Evolutionary conservation across 2,329 filamentous ascomycete species (phyloP).

Genomic region (Colletotrichum spinosum): DNA sequence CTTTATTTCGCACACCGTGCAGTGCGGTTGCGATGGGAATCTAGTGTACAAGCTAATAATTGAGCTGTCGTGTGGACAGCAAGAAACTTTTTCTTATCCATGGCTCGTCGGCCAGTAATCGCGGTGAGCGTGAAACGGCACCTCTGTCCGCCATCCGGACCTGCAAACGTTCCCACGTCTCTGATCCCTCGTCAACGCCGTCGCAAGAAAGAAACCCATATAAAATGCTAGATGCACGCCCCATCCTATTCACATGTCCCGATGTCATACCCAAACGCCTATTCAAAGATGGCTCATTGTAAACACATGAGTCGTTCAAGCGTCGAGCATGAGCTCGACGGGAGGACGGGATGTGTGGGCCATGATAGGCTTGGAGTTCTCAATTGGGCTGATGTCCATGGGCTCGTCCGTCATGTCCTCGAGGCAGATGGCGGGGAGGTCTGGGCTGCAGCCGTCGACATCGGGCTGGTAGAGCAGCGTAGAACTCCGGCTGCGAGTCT

Average conservation of each 20-base stretch:
- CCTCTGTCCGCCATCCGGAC: constrained; percentile 4
- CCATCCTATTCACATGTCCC: constrained; percentile 3
- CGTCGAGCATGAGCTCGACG: constrained; percentile 69
- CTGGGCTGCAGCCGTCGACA: constrained; percentile 62
- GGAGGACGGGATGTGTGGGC: constrained; percentile 73
- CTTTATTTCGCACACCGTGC: constrained; percentile 25
- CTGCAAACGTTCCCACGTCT: constrained; percentile 17
- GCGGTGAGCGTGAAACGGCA: constrained; percentile 11
- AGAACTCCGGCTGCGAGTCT: constrained; percentile 68
- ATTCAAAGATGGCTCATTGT: constrained; percentile 19
- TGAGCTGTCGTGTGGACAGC: constrained; percentile 2
- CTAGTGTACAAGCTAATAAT: constrained; percentile 29
- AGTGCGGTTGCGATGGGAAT: constrained; percentile 19
- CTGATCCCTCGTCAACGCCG: constrained; percentile 27
- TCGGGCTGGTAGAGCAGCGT: constrained; percentile 74
- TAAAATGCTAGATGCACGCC: constrained; percentile 27
- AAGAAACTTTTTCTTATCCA: constrained; percentile 30
- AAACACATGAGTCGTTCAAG: constrained; percentile 34
- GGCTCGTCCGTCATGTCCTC: constrained; percentile 74
- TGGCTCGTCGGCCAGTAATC: constrained; percentile 16
- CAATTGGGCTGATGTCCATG: constrained; percentile 56
- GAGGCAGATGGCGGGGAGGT: constrained; percentile 73
- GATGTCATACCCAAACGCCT: constrained; percentile 30
- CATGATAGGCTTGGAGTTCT: constrained; percentile 60
- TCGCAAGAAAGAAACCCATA: constrained; percentile 11